These are phyloP conservation scores for Nemania sp. DNA, from an alignment of 2,329 filamentous ascomycete genomes.

Conservation along the genomic window DNA sequence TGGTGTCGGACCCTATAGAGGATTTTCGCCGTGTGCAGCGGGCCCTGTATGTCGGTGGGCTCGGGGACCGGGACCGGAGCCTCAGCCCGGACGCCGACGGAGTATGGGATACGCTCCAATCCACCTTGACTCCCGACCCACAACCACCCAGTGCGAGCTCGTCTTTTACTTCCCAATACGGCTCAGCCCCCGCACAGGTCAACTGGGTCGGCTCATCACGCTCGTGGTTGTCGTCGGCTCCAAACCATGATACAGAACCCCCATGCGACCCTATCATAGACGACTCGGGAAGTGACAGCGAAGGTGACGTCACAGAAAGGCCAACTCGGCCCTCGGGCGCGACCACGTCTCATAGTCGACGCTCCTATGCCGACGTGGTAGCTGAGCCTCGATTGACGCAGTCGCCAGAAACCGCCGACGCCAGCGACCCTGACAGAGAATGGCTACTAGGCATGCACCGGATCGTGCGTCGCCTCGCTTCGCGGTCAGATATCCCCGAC, in stretches of 20 bases:
- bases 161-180: constrained; percentile 75
- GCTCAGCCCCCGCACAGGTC: constrained; percentile 50
- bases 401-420: constrained; percentile 19
- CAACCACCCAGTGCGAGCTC: constrained; percentile 79
- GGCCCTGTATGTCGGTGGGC: constrained; percentile 61
- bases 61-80: constrained; percentile 84
- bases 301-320: constrained; percentile 45
- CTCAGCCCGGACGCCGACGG: constrained; percentile 71
- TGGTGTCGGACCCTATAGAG: not conserved
- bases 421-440: constrained; percentile 37
- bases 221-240: constrained; percentile 51
- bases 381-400: constrained; percentile 14
- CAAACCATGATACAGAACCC: constrained; percentile 48
- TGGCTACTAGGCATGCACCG: constrained; percentile 68
- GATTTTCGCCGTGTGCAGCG: not conserved
- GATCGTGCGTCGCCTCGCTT: constrained; percentile 71
- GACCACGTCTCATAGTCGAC: constrained; percentile 22
- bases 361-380: constrained; percentile 50
- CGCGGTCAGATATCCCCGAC: constrained; percentile 76
- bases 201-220: constrained; percentile 50
- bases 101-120: constrained; percentile 79
- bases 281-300: constrained; percentile 59
- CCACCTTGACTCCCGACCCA: constrained; percentile 79
- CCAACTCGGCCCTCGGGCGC: constrained; percentile 15
- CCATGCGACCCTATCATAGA: constrained; percentile 59